Percentiles rank a stretch among this genome's conserved stretches.
Conservation (phyloP, 1,284 basidiomycete species). For the Volvariella surrecta region DNA sequence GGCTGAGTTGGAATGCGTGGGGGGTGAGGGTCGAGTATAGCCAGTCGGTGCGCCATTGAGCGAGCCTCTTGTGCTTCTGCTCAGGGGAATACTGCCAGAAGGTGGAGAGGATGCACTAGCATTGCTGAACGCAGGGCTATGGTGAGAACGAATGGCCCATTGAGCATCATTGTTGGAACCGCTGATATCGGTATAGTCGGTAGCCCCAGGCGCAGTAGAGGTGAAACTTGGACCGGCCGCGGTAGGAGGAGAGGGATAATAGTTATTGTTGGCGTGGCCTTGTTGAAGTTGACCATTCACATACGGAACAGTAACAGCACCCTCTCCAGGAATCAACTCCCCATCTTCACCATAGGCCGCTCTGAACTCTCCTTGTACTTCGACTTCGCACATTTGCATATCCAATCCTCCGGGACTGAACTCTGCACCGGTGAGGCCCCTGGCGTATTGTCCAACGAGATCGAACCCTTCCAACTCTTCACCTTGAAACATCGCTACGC, state of each 20-base stretch:
- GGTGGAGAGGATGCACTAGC: slow-evolving; percentile 28
- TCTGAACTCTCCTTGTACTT: slow-evolving; percentile 44
- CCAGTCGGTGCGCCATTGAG: slow-evolving; percentile 14
- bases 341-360: slow-evolving; percentile 57
- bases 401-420: slow-evolving; percentile 20
- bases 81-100: slow-evolving; percentile 16
- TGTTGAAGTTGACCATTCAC: not conserved
- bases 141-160: slow-evolving; percentile 23
- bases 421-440: not conserved
- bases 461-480: slow-evolving; percentile 5
- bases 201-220: not conserved
- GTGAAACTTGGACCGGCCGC: not conserved
- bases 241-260: slow-evolving; percentile 6
- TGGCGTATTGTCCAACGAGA: slow-evolving; percentile 11
- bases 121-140: slow-evolving; percentile 32
- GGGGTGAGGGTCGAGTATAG: slow-evolving; percentile 13
- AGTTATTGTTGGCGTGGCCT: slow-evolving; percentile 1
- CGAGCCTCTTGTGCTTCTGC: slow-evolving; percentile 15
- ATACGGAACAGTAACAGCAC: not conserved
- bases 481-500: slow-evolving; percentile 10
- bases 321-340: slow-evolving; percentile 25
- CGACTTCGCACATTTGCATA: slow-evolving; percentile 50
- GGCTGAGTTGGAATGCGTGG: slow-evolving; percentile 19
- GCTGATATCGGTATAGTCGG: not conserved
- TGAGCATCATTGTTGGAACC: slow-evolving; percentile 13